Evolutionary conservation across 1,284 basidiomycete species (phyloP), one percentile per base, ranked within the genome.

Genomic region (Sanghuangporus sanghuang): DNA sequence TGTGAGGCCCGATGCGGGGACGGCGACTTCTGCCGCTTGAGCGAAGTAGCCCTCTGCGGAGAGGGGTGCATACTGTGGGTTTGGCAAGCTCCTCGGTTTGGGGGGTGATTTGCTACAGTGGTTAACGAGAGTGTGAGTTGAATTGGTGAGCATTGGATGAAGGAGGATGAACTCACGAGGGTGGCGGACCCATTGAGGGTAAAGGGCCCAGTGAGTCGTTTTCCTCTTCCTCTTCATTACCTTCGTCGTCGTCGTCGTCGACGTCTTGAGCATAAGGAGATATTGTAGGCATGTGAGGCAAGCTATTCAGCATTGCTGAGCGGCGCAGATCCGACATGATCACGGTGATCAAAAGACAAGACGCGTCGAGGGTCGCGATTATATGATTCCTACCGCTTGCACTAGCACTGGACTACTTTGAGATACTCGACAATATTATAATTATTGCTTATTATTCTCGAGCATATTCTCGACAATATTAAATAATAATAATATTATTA

Each of bases 11-110:
- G 83, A 83, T 35, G 77, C 72, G 1, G 85, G 79, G 16, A 93
- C 85, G 0, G 81, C 71, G 38, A 96, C 86, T 69, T 93, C 87
- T 6, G 87, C 76, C 1, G 94, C 93, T 67, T 92, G 84, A 0
- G 79, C 74, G 72, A 96, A 96, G 78, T 84, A 95, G 0, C 77
- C 77, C 7, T 84, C 77, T 0, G 91, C 90, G 38, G 90, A 93
- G 50, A 96, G 81, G 0, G 94, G 92, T 0, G 86, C 69, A 67
- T 84, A 87, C 9, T 82, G 80, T 0, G 83, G 80, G 69, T 86
- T 87, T 0, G 85, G 82, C 0, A 71, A 61, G 69, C 39, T 74
- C 78, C 67, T 54, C 32, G 67, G 5, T 67, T 70, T 74, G 70
- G 59, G 62, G 39, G 48, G 53, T 18, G 36, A 16, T 54, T 14